Conservation (phyloP, 2,329 filamentous ascomycete species). For the Chrysoporthe cubensis region DNA sequence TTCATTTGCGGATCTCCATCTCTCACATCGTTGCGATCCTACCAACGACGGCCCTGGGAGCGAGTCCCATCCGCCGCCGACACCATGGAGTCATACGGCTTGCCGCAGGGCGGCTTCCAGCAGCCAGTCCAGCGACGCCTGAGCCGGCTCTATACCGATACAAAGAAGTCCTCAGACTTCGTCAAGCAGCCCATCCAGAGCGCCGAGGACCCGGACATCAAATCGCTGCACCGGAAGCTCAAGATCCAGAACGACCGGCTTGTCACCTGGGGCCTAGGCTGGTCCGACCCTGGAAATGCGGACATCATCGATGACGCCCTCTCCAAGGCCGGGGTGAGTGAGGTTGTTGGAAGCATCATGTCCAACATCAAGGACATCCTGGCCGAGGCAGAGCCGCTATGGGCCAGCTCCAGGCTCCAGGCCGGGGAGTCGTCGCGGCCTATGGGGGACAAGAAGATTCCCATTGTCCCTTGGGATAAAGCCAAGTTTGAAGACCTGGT, state of each 20-base stretch:
- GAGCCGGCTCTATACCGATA: constrained; percentile 78
- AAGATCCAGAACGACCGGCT: constrained; percentile 80
- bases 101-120: constrained; percentile 57
- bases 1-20: background rate
- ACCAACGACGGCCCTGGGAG: background rate
- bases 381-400: constrained; percentile 75
- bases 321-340: constrained; percentile 74
- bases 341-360: constrained; percentile 79
- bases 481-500: constrained; percentile 76
- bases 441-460: constrained; percentile 54
- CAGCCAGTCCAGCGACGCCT: constrained; percentile 65
- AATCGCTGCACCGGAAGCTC: constrained; percentile 73
- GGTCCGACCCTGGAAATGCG: constrained; percentile 72
- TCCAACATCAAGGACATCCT: constrained; percentile 80
- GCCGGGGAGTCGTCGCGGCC: constrained; percentile 44
- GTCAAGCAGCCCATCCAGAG: constrained; percentile 68
- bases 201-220: constrained; percentile 69
- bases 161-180: constrained; percentile 77
- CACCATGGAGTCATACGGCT: constrained; percentile 52
- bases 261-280: constrained; percentile 79
- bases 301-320: constrained; percentile 73
- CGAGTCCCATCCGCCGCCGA: background rate
- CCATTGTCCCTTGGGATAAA: constrained; percentile 69
- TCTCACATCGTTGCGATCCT: background rate
- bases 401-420: constrained; percentile 61